Percentiles rank a stretch among this genome's conserved stretches.
Conservation (phyloP, 768 basidiomycete genomes). For the Tephrocybe sp. region DNA sequence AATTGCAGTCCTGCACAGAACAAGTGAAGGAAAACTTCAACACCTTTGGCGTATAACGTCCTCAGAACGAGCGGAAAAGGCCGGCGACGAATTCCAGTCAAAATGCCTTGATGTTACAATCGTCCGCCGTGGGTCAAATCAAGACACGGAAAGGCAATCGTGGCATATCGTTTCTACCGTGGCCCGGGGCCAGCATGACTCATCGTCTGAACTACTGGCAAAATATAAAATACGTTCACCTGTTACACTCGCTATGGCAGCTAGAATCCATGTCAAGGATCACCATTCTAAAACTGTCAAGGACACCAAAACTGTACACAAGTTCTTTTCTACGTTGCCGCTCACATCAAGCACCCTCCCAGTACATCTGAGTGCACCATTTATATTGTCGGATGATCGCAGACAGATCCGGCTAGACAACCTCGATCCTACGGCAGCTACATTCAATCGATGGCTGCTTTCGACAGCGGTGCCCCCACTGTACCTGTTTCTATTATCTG, state of each 20-base stretch:
- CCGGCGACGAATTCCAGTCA: background rate
- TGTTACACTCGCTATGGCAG: slow-evolving; percentile 19
- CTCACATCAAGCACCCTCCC: slow-evolving; percentile 41
- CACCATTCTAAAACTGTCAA: background rate
- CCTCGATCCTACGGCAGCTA: slow-evolving; percentile 30
- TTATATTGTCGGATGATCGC: slow-evolving; percentile 46
- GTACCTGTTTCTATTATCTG: slow-evolving; percentile 39
- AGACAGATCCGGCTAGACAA: slow-evolving; percentile 43
- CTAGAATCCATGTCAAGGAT: slow-evolving; percentile 31
- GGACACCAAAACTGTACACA: slow-evolving; percentile 11
- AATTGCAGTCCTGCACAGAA: slow-evolving; percentile 28
- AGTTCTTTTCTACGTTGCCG: slow-evolving; percentile 47
- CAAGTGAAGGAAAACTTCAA: background rate
- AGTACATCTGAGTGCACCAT: slow-evolving; percentile 46
- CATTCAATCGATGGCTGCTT: slow-evolving; percentile 45
- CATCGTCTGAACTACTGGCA: slow-evolving; percentile 2
- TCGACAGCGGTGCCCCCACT: slow-evolving; percentile 32
- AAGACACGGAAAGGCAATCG: background rate
- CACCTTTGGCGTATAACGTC: background rate
- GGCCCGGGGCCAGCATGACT: background rate
- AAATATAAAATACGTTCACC: slow-evolving; percentile 30
- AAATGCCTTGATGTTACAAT: slow-evolving; percentile 1
- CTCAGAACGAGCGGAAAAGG: background rate
- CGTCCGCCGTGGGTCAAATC: background rate
- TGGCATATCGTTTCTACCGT: slow-evolving; percentile 12